Evolutionary conservation across 2,329 filamentous ascomycete species (phyloP), one percentile per base, ranked within the genome.

Genomic region (Bipolaris oryzae): DNA sequence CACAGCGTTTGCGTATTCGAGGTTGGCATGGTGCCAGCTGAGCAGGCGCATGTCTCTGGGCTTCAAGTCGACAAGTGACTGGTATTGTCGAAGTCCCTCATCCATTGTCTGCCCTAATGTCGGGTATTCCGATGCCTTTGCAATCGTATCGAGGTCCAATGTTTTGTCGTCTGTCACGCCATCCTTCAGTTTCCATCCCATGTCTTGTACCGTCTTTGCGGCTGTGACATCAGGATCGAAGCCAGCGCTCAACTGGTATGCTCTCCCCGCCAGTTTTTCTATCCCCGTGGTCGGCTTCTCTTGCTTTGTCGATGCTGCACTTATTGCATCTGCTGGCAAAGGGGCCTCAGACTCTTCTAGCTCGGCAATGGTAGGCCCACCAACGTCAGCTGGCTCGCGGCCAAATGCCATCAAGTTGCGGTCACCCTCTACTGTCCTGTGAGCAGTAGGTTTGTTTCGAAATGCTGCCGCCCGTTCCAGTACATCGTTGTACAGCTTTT

Each of bases 21-120:
- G 83, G 72, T 99, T 99, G 63, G 96, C 96, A 74, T 97, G 90
- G 76, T 99, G 96, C 95, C 95, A 99, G 71, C 97, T 99, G 70
- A 98, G 84, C 15, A 99, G 81, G 43, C 95, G 87, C 76, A 96
- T 88, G 70, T 99, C 95, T 71, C 92, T 90, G 1, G 93, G 85
- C 13, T 87, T 91, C 50, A 99, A 79, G 56, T 96, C 89, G 25
- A 98, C 84, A 46, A 99, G 84, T 31, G 85, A 82, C 69, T 90
- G 89, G 73, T 96, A 99, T 74, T 98, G 93, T 16, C 84, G 84
- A 58, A 99, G 88, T n/a, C 92, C 91, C 63, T 92, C 88, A 69
- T 99, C 92, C 80, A 98, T 90, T 2, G 96, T 90, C n/a, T 89
- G 89, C 1, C 95, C 95, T 10, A 99, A 80, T 0, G 91, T 96